Base-by-base conservation (phyloP, 75 land plant genomes). In the Picea sitchensis region DNA sequence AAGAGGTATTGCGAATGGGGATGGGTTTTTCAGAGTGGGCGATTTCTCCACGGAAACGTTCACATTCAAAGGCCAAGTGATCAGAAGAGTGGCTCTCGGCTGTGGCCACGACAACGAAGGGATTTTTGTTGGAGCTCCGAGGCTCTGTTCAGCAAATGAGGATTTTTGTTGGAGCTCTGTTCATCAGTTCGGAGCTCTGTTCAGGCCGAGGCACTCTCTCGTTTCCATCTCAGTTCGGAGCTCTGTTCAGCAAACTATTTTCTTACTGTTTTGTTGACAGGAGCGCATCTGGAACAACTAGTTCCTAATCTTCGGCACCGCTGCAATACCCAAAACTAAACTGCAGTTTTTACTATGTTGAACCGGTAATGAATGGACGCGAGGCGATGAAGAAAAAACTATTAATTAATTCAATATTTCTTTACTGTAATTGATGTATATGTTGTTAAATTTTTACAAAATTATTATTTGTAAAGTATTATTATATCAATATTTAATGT, bases 81-180 rank as follows among this genome's bases (percentile, higher is more conserved):
- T 91, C 12, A 61, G 26, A 4, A 67, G 76, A 20, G 79, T 96
- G 51, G 91, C 90, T 14, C 75, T 93, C 61, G 98, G 98, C 2
- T 96, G 96, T 65, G 98, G 98, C 41, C 94, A 92, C 80, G 90
- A 90, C 76, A 96, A 96, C 82, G 87, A 93, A 79, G 96, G 96
- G 13, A 77, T 92, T 1, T 93, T 93, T 80, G 85, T 84, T 9
- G 96, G 90, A 0, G 94, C 98, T 3, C 88, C 91, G 4, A 96
- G 98, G n/a, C 80, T 26, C 26, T 26, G 26, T 26, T 26, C 26
- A 26, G 0, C 26, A 26, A 26, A 26, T 26, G 26, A 26, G 26
- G 26, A 26, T 26, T 26, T 26, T 26, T 26, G 26, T 26, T 96
- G 20, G 72, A 93, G 21, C 96, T 96, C 0, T 80, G 93, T 69